A percentile compares a stretch with the other conserved stretches of the same genome.
These are phyloP conservation scores for Handroanthus guayacan DNA, from an alignment of 257 asterid species.

Conservation along the genomic window DNA sequence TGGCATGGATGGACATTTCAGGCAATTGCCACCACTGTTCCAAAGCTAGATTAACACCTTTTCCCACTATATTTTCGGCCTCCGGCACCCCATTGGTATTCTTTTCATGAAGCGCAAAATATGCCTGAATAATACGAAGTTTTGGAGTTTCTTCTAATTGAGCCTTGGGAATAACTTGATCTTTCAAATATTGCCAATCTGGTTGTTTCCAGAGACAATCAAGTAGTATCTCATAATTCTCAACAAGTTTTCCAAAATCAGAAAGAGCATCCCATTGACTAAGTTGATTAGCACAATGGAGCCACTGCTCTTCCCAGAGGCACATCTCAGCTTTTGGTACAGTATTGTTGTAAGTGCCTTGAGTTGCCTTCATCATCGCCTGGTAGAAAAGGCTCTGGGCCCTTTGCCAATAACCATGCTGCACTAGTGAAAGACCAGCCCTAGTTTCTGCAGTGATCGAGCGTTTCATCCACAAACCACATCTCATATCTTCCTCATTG, in stretches of 20 bases:
- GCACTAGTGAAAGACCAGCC: constrained; percentile 97
- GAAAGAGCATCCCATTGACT: constrained; percentile 98
- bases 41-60: constrained; percentile 97
- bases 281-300: constrained; percentile 90
- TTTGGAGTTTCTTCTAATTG: constrained; percentile 98
- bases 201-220: constrained; percentile 99
- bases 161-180: constrained; percentile 94
- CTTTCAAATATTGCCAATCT: constrained; percentile 92
- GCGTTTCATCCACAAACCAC: constrained; percentile 98
- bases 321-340: constrained; percentile 99
- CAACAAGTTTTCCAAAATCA: constrained; percentile 92
- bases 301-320: constrained; percentile 99
- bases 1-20: constrained; percentile 96
- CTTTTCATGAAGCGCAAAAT: constrained; percentile 98
- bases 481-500: constrained; percentile 99
- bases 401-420: constrained; percentile 99
- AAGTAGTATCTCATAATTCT: constrained; percentile 91
- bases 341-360: constrained; percentile 93
- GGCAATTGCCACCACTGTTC: constrained; percentile 99
- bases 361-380: constrained; percentile 99
- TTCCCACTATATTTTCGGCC: constrained; percentile 90
- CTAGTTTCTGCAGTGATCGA: constrained; percentile 92
- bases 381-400: constrained; percentile 97
- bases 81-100: constrained; percentile 86
- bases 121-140: constrained; percentile 92